A percentile compares a stretch with the other conserved stretches of the same genome.
Evolutionary conservation across 2,329 filamentous ascomycete species (phyloP).

Genomic region (Aureobasidium lini): DNA sequence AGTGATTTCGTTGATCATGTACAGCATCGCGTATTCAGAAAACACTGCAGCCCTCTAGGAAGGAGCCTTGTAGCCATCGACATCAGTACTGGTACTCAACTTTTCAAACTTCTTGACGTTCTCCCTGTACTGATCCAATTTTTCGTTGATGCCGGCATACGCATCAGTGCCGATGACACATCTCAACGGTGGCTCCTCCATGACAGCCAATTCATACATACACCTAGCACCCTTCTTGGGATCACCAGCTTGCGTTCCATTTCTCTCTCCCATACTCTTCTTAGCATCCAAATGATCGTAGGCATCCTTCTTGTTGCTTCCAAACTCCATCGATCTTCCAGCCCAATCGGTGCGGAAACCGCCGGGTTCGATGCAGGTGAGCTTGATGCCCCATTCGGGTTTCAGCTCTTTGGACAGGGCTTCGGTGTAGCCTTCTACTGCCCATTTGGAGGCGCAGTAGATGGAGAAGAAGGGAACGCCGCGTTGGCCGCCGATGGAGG

Average conservation of each 20-base stretch:
- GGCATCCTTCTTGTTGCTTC: constrained; percentile 35
- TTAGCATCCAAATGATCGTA: constrained; percentile 44
- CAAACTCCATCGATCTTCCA: constrained; percentile 41
- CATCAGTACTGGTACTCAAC: constrained; percentile 43
- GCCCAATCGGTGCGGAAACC: constrained; percentile 42
- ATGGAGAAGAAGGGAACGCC: constrained; percentile 36
- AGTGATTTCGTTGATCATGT: not conserved
- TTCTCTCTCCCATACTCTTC: constrained; percentile 32
- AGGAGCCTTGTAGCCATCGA: constrained; percentile 31
- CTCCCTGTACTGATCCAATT: constrained; percentile 43
- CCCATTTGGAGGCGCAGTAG: constrained; percentile 39
- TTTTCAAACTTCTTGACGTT: constrained; percentile 45
- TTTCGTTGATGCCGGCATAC: constrained; percentile 41
- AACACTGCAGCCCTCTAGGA: not conserved
- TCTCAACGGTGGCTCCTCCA: constrained; percentile 46
- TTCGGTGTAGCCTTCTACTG: constrained; percentile 43
- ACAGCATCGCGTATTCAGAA: not conserved
- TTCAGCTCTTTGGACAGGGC: constrained; percentile 35
- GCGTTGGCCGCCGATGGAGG: constrained; percentile 44
- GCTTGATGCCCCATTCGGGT: constrained; percentile 41
- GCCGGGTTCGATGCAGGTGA: constrained; percentile 40
- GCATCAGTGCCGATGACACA: constrained; percentile 49
- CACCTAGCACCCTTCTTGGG: constrained; percentile 39
- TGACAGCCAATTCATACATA: constrained; percentile 49
- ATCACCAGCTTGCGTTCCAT: constrained; percentile 44